Evolutionary conservation across 1,139 yeast species (phyloP).

Genomic region (Sugiyamaella novakii): DNA sequence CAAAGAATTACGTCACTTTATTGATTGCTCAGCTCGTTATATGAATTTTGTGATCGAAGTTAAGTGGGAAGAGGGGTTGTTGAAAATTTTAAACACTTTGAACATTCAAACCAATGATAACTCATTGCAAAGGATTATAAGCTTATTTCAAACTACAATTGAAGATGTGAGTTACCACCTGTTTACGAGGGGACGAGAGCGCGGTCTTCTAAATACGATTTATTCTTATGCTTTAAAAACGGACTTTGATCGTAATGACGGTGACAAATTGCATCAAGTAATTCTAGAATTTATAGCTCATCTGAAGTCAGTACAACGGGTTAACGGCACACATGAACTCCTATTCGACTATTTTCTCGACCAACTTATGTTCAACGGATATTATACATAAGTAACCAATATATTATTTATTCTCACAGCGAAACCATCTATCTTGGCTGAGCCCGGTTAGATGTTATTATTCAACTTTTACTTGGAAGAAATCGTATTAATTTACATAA

Average conservation of each 20-base stretch:
- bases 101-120: slow-evolving; percentile 3
- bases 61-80: slow-evolving; percentile 10
- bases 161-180: not conserved
- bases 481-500: slow-evolving; percentile 14
- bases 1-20: slow-evolving; percentile 24
- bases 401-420: not conserved
- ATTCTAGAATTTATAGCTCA: too few species aligned
- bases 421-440: not conserved
- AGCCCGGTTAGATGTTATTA: too few species aligned
- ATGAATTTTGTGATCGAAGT: slow-evolving; percentile 4
- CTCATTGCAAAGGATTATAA: slow-evolving; percentile 5
- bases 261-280: too few species aligned
- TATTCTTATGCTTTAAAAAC: not conserved
- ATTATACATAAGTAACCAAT: not conserved
- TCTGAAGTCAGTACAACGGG: too few species aligned
- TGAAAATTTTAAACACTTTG: slow-evolving; percentile 10
- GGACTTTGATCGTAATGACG: not conserved
- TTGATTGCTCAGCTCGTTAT: slow-evolving; percentile 17
- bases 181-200: slow-evolving; percentile 1
- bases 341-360: not conserved
- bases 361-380: slow-evolving; percentile 5
- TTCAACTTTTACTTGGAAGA: slow-evolving; percentile 11
- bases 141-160: slow-evolving; percentile 3
- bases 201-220: not conserved
- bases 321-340: too few species aligned